Evolutionary conservation across 257 asterid genomes (phyloP).

Genomic region (Plantago elongata): DNA sequence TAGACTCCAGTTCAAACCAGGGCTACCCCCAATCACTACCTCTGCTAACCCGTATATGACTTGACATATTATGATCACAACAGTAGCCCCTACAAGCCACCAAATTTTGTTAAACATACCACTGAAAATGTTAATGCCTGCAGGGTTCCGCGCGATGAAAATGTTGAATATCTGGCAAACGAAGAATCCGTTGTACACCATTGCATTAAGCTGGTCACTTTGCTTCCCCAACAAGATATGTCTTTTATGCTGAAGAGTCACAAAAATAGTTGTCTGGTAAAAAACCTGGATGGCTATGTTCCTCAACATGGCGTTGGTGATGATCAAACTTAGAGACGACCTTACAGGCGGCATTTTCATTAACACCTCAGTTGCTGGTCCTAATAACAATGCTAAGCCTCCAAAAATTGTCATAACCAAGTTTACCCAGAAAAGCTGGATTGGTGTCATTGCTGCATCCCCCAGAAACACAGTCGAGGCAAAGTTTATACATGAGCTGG

Average conservation of each 20-base stretch:
- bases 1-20: slow-evolving; percentile 16
- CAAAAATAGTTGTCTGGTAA: slow-evolving; percentile 25
- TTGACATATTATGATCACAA: slow-evolving; percentile 14
- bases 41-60: slow-evolving; percentile 13
- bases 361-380: not conserved
- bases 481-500: slow-evolving; percentile 26
- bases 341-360: not conserved
- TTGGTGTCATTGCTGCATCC: slow-evolving; percentile 23
- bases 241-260: slow-evolving; percentile 27
- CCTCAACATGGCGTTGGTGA: slow-evolving; percentile 29
- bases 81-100: slow-evolving; percentile 23
- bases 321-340: slow-evolving; percentile 13
- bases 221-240: slow-evolving; percentile 15
- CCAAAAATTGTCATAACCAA: slow-evolving; percentile 26
- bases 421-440: slow-evolving; percentile 30
- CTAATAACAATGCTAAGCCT: slow-evolving; percentile 28
- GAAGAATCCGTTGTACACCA: slow-evolving; percentile 27
- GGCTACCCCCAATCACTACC: slow-evolving; percentile 8
- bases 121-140: slow-evolving; percentile 22
- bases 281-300: slow-evolving; percentile 26
- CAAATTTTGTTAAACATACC: slow-evolving; percentile 11
- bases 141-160: slow-evolving; percentile 24
- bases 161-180: slow-evolving; percentile 27
- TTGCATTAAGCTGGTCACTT: slow-evolving; percentile 3
- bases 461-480: slow-evolving; percentile 10